Base-by-base conservation (phyloP, 1,284 basidiomycete species). In the Malassezia globosa region DNA sequence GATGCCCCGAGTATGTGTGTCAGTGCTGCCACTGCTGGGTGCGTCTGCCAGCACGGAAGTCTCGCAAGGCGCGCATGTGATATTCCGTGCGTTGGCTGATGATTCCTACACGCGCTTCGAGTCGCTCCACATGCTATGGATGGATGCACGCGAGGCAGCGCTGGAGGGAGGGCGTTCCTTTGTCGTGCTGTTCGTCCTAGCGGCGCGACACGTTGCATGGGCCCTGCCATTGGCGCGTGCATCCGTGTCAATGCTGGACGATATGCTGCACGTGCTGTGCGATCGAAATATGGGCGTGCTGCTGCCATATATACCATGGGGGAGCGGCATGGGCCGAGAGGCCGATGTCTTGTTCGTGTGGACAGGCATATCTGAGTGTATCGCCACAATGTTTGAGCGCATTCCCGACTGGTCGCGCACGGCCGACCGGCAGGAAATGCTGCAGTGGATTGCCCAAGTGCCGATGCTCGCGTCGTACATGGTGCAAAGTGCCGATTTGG, bases 391-490 rank as follows among this genome's bases (percentile, higher is more conserved):
- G 51, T 71, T 69, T 53, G 45, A 46, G n/a, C 51, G 54, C 16
- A 64, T 65, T 8, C 66, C 68, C 1, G 29, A 46, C 1, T 71
- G 68, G 68, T 60, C 65, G 14, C 56, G 48, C 1, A 44, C 59
- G 46, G 48, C 63, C 2, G 51, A 56, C 6, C 41, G 58, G 7
- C 54, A 59, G 18, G 62, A 63, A 44, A 58, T 71, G 51, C 56
- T 67, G 8, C 59, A 65, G 5, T 71, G 66, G 63, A 64, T 71
- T 37, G 58, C 66, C 14, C 63, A 64, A 37, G 66, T 71, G 14
- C 63, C 59, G 36, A 54, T 61, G 41, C 63, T 69, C 39, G 64
- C 65, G 2, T 56, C 56, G 16, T 66, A 68, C 36, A 57, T 66
- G 61, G 60, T 66, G 26, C 64, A 69, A 33, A 55, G 61, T 8